Base-by-base conservation (phyloP, 768 basidiomycete species). In the Termitomyces heimii region DNA sequence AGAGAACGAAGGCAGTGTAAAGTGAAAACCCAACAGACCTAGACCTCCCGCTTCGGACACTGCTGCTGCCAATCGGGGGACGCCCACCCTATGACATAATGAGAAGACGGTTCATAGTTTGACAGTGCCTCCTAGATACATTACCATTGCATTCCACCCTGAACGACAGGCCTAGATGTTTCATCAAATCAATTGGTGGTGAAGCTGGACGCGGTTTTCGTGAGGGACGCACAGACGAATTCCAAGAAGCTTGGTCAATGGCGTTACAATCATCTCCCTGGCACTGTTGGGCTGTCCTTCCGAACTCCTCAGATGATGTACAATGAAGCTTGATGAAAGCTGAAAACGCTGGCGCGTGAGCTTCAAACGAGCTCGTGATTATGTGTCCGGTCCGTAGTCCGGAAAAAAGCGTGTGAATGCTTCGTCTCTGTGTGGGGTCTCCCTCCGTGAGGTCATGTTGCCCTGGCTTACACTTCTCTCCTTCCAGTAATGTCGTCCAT, bases 131-230 rank as follows among this genome's bases (percentile, higher is more conserved):
- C 13, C 22, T 28, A 59, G 18, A 56, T 67, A 46, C 73, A 31
- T 26, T 43, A 90, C 88, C 88, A 94, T 82, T 93, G 92, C 91
- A 94, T 93, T 47, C 90, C 92, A 24, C 91, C 92, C 68, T 94
- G 92, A 1, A 94, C 81, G 46, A 93, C 75, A 16, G 92, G 92
- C 32, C 88, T 90, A 53, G 29, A 57, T 12, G 32, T 22, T 39
- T 34, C 9, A 50, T 51, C 31, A 13, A 31, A 24, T 44, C 20
- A 45, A 13, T 22, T 59, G 49, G 5, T 34, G 16, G 40, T 56
- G 49, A 3, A 20, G 29, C n/a, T 28, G 39, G 5, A 29, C 20
- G 14, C 9, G 31, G 35, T 31, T n/a, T 20, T 22, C 12, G 20
- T 40, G 24, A 48, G 10, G 39, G 9, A 58, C 57, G 24, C 45